Evolutionary conservation across 306 rosid genomes (phyloP), one percentile per base, ranked within the genome.

Genomic region (Medicago arabica): DNA sequence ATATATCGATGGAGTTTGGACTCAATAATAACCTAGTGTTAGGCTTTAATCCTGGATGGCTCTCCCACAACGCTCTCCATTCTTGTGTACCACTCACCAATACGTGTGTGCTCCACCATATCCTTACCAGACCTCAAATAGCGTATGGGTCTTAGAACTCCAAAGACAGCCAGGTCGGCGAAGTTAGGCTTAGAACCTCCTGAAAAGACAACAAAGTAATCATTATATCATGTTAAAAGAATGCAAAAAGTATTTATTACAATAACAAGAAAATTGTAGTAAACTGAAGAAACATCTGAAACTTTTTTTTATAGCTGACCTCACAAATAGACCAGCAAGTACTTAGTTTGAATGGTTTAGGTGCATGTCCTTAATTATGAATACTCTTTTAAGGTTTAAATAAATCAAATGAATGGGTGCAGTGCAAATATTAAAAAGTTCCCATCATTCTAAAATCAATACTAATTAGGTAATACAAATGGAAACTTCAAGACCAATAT

Each of bases 41-140:
- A 90, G 53, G 88, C 86, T 73, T 86, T 85, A 80, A 92, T 81
- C 84, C 90, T 85, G 46, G 92, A 75, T 68, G 96, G 46, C 60
- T 87, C 96, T 60, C 97, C 98, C 39, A 96, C 97, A 41, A 57
- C 81, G 8, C 17, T 80, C 83, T 96, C 99, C 98, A 96, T 96
- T 87, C 92, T 89, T 8, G 93, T 38, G 85, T 90, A 95, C 98
- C 99, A 95, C 74, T 90, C 98, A 3, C 99, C 97, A 40, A 95
- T 95, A 19, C 86, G 90, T 14, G 98, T 92, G 84, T 92, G 88
- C 80, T 92, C 93, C 72, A 95, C 96, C 99, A 95, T 95, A 86
- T 95, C 99, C 83, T 69, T 89, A 77, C 99, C 99, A 1, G 99
- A 84, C 61, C 87, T 88, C 82, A 95, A 80, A 85, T 95, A 82